These are phyloP conservation scores for Termitomyces sp. DNA, from an alignment of 768 basidiomycete species.

Conservation along the genomic window DNA sequence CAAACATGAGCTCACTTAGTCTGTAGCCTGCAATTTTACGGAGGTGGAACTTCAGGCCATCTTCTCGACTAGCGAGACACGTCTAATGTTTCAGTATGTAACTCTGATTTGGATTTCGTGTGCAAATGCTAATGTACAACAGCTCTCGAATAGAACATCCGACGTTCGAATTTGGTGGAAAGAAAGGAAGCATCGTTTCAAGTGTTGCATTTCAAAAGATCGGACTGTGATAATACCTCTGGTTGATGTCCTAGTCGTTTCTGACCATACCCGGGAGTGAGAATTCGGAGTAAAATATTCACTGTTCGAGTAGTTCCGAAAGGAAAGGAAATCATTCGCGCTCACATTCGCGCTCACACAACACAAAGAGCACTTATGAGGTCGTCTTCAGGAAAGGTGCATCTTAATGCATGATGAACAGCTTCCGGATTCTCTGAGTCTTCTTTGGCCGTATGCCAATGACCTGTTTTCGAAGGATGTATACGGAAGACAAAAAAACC, in stretches of 20 bases:
- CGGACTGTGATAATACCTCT: neutral
- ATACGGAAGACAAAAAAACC: neutral
- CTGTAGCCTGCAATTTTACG: conserved; percentile 79
- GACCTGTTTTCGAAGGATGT: neutral
- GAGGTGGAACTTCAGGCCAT: conserved; percentile 62
- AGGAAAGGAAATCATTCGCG: too few species aligned
- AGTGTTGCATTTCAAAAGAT: conserved; percentile 66
- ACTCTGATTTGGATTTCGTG: neutral
- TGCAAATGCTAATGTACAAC: neutral
- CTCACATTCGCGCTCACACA: too few species aligned
- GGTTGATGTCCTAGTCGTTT: too few species aligned
- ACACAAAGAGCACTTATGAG: too few species aligned
- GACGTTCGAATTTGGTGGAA: conserved; percentile 76
- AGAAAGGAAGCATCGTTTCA: conserved; percentile 63
- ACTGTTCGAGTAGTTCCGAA: neutral
- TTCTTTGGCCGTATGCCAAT: too few species aligned
- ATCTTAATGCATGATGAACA: neutral
- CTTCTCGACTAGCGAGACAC: conserved; percentile 45
- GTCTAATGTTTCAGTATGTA: conserved; percentile 64
- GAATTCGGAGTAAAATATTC: neutral
- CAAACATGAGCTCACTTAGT: neutral
- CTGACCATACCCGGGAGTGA: too few species aligned
- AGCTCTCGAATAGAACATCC: conserved; percentile 75
- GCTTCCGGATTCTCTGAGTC: neutral
- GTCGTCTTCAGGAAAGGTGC: too few species aligned